Evolutionary conservation across 2,329 filamentous ascomycete genomes (phyloP).

Genomic region (Coniochaeta sp.): DNA sequence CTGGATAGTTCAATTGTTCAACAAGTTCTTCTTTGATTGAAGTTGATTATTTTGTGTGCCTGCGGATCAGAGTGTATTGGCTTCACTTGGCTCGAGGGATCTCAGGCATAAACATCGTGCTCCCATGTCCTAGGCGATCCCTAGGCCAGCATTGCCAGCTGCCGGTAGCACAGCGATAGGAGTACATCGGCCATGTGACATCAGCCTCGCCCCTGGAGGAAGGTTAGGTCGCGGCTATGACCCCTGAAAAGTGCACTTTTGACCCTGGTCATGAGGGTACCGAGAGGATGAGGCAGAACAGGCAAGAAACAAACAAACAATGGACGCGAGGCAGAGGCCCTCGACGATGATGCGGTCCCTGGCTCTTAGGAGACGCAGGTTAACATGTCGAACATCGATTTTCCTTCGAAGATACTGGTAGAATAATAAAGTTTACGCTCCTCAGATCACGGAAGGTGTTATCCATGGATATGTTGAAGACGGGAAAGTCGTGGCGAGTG

Average conservation of each 20-base stretch:
- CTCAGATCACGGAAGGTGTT: too few species aligned
- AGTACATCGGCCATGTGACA: neutral
- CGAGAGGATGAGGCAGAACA: neutral
- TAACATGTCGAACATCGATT: too few species aligned
- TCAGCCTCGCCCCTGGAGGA: neutral
- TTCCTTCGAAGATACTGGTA: too few species aligned
- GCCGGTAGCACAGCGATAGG: neutral
- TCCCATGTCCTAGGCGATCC: neutral
- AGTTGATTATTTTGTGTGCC: neutral
- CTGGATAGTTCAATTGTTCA: too few species aligned
- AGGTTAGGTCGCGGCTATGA: neutral
- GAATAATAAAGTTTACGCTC: too few species aligned
- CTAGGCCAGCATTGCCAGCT: neutral
- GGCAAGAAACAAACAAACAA: neutral
- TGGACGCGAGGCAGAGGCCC: neutral
- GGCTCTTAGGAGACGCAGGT: too few species aligned
- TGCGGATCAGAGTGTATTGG: neutral
- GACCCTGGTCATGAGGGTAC: neutral
- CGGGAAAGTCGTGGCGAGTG: too few species aligned
- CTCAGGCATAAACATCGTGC: neutral
- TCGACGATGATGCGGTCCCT: neutral
- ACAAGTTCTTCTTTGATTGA: neutral
- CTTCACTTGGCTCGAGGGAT: neutral
- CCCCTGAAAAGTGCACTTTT: neutral
- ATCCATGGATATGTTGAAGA: too few species aligned